Evolutionary conservation across 768 basidiomycete genomes (phyloP), one percentile per base, ranked within the genome.

Genomic region (Xerocomellus chrysenteron): DNA sequence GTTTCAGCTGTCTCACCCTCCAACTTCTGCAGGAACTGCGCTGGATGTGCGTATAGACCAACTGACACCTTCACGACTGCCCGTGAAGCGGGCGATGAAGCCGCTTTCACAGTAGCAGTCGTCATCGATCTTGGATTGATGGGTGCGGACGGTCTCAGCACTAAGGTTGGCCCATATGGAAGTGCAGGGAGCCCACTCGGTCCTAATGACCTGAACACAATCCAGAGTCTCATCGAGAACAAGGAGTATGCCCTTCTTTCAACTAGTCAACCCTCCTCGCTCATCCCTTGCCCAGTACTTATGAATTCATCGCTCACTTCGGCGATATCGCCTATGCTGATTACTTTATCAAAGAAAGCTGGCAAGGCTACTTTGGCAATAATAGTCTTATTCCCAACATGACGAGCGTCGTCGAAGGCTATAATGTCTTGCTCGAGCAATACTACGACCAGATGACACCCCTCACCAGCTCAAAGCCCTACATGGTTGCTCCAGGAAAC

Each of bases 291-390:
- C 12, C 2, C n/a, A 68, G 65, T 16, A 68, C 68, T 11, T 69
- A 49, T 19, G 60, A 70, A 4, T 69, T 68, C 41, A 52, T 70
- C 6, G 68, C 64, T 47, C 68, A 69, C 28, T 60, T 47, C 11
- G 68, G 68, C 5, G 68, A 62, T 46, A 58, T 70, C 10, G 65
- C 68, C 10, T 69, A 68, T 28, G 40, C 68, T 6, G 68, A 70
- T 50, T 70, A 69, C 54, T 68, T 69, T 19, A 65, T 69, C 43
- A 61, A 58, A 14, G 68, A 69, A 40, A 69, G 68, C n/a, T 69
- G 68, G 68, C 12, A 69, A 45, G 68, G 68, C 28, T 69, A 69
- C 53, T 69, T 69, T 42, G 68, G 68, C 5, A 69, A 63, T 21
- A 14, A 65, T 35, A 70, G 61, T 43, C 58, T 68, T 2, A 59